These are phyloP conservation scores for Selaginella tamariscina DNA, from an alignment of 75 land plant genomes.

Conservation along the genomic window DNA sequence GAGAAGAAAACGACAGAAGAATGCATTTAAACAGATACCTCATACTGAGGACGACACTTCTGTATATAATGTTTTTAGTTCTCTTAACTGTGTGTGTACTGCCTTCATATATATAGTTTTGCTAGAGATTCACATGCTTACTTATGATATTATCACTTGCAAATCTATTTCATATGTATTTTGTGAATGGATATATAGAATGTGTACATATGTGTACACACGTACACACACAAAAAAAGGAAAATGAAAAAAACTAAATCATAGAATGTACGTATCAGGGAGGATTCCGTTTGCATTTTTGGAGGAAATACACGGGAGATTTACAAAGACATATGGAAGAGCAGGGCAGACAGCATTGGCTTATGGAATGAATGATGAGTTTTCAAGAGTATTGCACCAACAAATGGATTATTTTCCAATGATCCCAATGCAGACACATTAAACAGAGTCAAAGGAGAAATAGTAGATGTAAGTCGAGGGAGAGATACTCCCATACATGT, in stretches of 20 bases:
- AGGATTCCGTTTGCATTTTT: constrained; percentile 78
- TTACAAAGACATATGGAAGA: constrained; percentile 63
- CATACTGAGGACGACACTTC: no score
- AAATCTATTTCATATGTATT: neutral
- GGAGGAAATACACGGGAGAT: constrained; percentile 64
- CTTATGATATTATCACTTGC: neutral
- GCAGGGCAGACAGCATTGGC: constrained; percentile 49
- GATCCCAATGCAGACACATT: constrained; percentile 72
- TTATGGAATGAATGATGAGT: constrained; percentile 80
- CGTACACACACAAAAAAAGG: no score
- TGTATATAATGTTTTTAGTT: no score
- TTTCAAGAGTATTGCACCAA: constrained; percentile 60
- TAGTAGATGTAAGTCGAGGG: constrained; percentile 12
- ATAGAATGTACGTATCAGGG: no score
- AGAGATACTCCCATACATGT: no score
- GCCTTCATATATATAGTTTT: no score
- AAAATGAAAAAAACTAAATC: no score
- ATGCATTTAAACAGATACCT: no score
- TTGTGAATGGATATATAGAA: neutral
- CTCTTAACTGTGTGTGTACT: no score
- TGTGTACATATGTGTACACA: no score
- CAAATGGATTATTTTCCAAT: constrained; percentile 72
- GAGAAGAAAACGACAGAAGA: no score
- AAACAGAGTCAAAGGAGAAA: constrained; percentile 64
- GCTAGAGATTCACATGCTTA: no score